phyloP scores from a whole-genome alignment of 2,329 filamentous ascomycete species.

The Trichoderma koningii region DNA sequence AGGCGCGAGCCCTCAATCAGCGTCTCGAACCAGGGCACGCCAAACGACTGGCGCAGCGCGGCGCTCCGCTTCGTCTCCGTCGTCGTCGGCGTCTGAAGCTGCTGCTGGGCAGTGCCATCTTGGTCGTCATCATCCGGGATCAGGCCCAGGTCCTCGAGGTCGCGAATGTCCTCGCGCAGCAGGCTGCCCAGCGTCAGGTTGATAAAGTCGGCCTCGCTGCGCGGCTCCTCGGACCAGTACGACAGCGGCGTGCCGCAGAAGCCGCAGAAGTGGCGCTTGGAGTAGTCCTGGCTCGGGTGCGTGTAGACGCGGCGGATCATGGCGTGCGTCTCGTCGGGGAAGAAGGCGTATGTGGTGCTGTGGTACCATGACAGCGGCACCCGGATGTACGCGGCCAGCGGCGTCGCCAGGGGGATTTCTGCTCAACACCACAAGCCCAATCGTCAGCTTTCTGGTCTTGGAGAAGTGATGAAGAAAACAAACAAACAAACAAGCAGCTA shows the following conservation, averaged over 20 bases:
- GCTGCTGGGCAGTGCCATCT: constrained; percentile 31
- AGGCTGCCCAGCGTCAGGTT: constrained; percentile 80
- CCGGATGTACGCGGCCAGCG: constrained; percentile 78
- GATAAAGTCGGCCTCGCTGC: constrained; percentile 74
- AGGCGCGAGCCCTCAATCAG: constrained; percentile 75
- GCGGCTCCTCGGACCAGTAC: constrained; percentile 77
- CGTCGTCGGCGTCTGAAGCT: constrained; percentile 30
- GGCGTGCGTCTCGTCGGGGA: constrained; percentile 72
- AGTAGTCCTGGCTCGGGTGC: constrained; percentile 56
- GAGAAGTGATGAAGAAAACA: not conserved
- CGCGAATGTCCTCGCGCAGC: constrained; percentile 66
- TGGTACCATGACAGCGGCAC: constrained; percentile 81
- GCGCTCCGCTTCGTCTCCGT: constrained; percentile 33
- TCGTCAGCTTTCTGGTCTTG: not conserved
- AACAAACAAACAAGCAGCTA: constrained; percentile 1
- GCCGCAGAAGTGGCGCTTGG: constrained; percentile 82
- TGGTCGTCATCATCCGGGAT: constrained; percentile 59
- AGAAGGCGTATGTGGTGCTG: constrained; percentile 72
- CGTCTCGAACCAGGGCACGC: constrained; percentile 83
- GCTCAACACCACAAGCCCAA: not conserved
- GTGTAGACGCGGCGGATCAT: constrained; percentile 69
- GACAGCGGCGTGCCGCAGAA: constrained; percentile 86
- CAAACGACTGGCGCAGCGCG: constrained; percentile 59
- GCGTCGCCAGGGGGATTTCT: constrained; percentile 69
- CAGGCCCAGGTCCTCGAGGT: constrained; percentile 74